Evolutionary conservation across 441 rosid species (phyloP).

Genomic region (Populus hybrid): DNA sequence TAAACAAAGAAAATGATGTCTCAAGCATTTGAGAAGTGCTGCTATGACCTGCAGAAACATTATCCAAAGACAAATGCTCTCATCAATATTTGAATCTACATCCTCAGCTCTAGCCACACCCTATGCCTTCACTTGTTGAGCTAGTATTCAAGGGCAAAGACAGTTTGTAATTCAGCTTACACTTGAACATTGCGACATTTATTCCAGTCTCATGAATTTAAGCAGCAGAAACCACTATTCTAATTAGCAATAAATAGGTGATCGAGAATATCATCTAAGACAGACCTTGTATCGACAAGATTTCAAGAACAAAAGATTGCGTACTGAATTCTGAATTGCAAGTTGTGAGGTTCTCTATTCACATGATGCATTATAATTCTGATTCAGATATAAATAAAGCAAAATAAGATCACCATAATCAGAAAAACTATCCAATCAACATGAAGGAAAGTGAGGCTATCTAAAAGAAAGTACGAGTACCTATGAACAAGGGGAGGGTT

Average conservation of each 20-base stretch:
- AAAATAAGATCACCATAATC: background rate
- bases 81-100: background rate
- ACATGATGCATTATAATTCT: background rate
- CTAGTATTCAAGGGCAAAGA: background rate
- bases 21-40: background rate
- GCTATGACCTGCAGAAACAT: background rate
- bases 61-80: background rate
- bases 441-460: slow-evolving; percentile 8
- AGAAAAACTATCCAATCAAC: slow-evolving; percentile 2
- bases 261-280: background rate
- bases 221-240: background rate
- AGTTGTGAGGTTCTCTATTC: background rate
- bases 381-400: background rate
- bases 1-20: slow-evolving; percentile 3
- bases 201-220: background rate
- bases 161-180: background rate
- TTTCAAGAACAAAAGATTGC: background rate
- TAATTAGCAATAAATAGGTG: background rate
- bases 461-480: slow-evolving; percentile 34
- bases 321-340: background rate
- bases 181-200: background rate
- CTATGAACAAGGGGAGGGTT: slow-evolving; percentile 89
- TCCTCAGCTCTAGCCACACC: background rate
- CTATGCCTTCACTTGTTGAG: background rate
- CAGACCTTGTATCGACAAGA: background rate